Conservation (phyloP, 805 yeast species). For the Candida fluviatilis region DNA sequence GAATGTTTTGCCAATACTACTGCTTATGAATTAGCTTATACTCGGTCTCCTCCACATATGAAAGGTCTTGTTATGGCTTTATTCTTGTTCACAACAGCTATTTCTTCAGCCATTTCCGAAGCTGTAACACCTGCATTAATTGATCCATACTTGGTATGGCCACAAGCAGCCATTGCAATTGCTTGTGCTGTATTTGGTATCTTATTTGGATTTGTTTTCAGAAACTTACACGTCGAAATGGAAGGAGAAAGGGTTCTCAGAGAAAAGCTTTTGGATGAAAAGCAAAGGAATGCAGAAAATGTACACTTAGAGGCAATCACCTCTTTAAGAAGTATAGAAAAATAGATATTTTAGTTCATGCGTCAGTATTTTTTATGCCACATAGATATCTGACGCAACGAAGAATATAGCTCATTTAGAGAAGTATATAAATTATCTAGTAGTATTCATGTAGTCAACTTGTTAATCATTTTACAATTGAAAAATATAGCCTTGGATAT, state of each 20-base stretch:
- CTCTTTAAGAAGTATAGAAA: background rate
- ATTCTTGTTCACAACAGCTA: conserved; percentile 40
- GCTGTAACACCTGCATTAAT: conserved; percentile 38
- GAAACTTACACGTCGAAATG: conserved; percentile 39
- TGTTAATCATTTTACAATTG: too few relatives aligned
- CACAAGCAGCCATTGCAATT: conserved; percentile 37
- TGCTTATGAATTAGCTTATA: conserved; percentile 52
- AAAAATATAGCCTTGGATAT: too few relatives aligned
- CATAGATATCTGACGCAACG: too few relatives aligned
- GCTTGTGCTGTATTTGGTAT: conserved; percentile 29
- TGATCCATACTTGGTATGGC: conserved; percentile 40
- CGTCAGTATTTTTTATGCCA: too few relatives aligned
- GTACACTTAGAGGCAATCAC: background rate
- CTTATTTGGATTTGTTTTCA: conserved; percentile 27
- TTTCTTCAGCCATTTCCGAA: conserved; percentile 45
- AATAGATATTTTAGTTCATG: too few relatives aligned
- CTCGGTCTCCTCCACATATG: conserved; percentile 48
- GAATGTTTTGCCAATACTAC: conserved; percentile 52
- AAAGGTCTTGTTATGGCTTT: conserved; percentile 48
- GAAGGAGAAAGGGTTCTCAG: conserved; percentile 29
- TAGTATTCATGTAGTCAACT: too few relatives aligned
- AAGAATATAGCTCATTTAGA: too few relatives aligned
- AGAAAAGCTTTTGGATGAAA: conserved; percentile 11
- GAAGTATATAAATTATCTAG: too few relatives aligned
- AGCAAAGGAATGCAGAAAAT: background rate